phyloP scores from a whole-genome alignment of 2,329 filamentous ascomycete genomes.

The Metarhizium rileyi region DNA sequence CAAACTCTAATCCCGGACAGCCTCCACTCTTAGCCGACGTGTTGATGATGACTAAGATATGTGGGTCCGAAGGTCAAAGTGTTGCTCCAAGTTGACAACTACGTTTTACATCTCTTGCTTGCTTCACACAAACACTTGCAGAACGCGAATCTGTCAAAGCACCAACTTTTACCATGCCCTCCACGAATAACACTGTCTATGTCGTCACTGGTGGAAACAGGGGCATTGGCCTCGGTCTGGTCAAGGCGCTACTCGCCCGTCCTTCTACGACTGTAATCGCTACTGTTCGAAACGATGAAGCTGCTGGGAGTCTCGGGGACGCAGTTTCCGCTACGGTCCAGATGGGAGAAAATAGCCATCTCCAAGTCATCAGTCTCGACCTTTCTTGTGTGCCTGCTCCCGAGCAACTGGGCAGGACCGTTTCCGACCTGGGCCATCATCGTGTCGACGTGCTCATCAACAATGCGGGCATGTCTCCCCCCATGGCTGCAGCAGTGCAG shows the following conservation, averaged over 20 bases:
- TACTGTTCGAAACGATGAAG: slow-evolving; percentile 22
- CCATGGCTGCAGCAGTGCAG: slow-evolving; percentile 18
- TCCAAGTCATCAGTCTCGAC: slow-evolving; percentile 30
- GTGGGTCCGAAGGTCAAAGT: no score
- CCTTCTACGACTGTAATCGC: slow-evolving; percentile 41
- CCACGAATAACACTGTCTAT: slow-evolving; percentile 20
- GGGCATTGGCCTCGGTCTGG: slow-evolving; percentile 29
- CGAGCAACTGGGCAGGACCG: slow-evolving; percentile 10
- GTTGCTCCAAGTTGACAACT: no score
- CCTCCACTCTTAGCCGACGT: no score
- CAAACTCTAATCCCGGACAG: no score
- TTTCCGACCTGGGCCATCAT: slow-evolving; percentile 20
- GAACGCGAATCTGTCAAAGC: slow-evolving; percentile 7
- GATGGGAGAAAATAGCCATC: slow-evolving; percentile 17
- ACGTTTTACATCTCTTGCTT: no score
- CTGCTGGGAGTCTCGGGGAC: slow-evolving; percentile 11
- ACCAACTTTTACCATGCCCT: not conserved
- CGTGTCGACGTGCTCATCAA: slow-evolving; percentile 41
- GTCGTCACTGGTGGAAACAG: slow-evolving; percentile 31
- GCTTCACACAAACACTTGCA: no score
- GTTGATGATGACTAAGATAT: no score
- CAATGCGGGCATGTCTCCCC: slow-evolving; percentile 34
- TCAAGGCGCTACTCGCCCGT: slow-evolving; percentile 31
- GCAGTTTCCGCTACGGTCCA: slow-evolving; percentile 10
- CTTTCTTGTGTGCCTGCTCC: slow-evolving; percentile 18